Base-by-base conservation (phyloP, 495 filamentous ascomycete genomes). In the Penicillium coffeae region DNA sequence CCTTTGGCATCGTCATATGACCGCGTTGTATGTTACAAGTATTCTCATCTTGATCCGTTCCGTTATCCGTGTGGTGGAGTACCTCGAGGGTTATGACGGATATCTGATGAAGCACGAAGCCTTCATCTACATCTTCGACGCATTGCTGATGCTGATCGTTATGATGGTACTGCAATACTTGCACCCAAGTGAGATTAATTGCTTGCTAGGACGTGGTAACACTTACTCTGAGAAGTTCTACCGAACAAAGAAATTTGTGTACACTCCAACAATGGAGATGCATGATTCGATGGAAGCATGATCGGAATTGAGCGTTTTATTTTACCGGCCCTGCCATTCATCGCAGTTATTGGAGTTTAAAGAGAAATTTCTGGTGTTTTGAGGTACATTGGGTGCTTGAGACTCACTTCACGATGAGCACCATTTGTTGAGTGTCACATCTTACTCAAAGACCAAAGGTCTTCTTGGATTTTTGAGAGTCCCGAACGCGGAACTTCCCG, bases 91-190 rank as follows among this genome's bases (percentile, higher is more conserved):
- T 0, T 60, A 74, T 30, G 65, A 71, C 9, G 80, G 81, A 6
- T 73, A 64, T 49, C 22, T 80, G 21, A 56, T 84, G 50, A 55
- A 42, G 14, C 69, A 80, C 34, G 84, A 88, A 63, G 74, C 70
- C 40, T 79, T 77, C 48, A 56, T 87, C 43, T 88, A 86, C 55
- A 54, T 83, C 2, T 86, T 87, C 50, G 84, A 89, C 57, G 66
- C 74, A 12, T 38, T 72, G 36, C 52, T 81, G 36, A 87, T 89
- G 83, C 54, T 81, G 18, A 6, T 59, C 0, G 77, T 75, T 14
- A 75, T 79, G 60, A 48, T 75, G 0, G 46, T 77, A 2, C 75
- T 85, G 45, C 74, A 70, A 42, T 51, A 67, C 27, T 20, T 44
- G 10, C 66, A 70, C 47, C 66, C 66, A 5, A 62, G 64, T 44